These are phyloP conservation scores for Digitaria exilis DNA, from an alignment of 202 grass and related monocot genomes.

Conservation along the genomic window DNA sequence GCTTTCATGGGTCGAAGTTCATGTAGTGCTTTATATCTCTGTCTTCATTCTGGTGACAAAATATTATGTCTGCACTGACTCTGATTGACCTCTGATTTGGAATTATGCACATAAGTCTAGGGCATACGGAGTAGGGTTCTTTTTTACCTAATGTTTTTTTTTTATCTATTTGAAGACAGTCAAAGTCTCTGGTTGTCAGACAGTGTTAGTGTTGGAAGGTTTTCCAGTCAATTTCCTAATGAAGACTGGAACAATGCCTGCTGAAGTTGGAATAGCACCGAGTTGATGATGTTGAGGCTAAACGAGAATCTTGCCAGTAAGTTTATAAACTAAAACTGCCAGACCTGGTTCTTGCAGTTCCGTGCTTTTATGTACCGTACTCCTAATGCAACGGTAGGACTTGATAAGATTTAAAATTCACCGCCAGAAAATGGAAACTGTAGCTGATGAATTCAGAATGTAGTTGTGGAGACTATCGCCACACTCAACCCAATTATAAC, in stretches of 20 bases:
- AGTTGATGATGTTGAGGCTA: background rate
- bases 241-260: constrained; percentile 9
- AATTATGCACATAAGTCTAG: constrained; percentile 21
- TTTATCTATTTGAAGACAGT: background rate
- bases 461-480: constrained; percentile 45
- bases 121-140: background rate
- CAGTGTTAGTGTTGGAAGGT: constrained; percentile 16
- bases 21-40: constrained; percentile 8
- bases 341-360: background rate
- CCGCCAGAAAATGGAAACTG: constrained; percentile 11
- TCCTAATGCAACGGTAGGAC: background rate
- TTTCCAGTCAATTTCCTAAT: constrained; percentile 20
- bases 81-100: constrained; percentile 28
- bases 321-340: background rate
- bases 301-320: background rate
- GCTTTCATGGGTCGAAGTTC: constrained; percentile 23
- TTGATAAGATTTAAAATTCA: constrained; percentile 28
- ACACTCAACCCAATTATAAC: constrained; percentile 39
- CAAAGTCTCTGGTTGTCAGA: constrained; percentile 38
- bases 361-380: constrained; percentile 9
- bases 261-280: background rate
- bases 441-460: constrained; percentile 39
- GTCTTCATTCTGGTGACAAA: constrained; percentile 4
- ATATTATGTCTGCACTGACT: background rate
- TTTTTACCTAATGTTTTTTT: background rate